phyloP scores from a whole-genome alignment of 768 basidiomycete species.

The Tubosaeta sp. region DNA sequence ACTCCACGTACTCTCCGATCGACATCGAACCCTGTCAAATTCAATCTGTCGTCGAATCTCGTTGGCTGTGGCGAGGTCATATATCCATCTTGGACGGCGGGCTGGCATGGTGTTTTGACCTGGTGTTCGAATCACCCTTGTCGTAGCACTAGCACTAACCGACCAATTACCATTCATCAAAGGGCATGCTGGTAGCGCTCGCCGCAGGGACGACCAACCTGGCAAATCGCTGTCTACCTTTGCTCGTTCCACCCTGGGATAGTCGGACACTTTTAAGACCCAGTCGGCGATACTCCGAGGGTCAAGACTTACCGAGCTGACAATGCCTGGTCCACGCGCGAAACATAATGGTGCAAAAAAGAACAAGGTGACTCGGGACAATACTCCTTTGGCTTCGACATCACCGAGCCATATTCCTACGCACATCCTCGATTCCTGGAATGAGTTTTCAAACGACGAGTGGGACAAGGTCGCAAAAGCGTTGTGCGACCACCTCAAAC shows the following conservation, averaged over 20 bases:
- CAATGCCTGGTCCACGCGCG: constrained; percentile 23
- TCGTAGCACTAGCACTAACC: too few relatives aligned
- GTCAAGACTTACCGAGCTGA: not conserved
- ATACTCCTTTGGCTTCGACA: not conserved
- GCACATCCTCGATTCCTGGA: constrained; percentile 2
- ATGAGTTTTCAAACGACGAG: constrained; percentile 33
- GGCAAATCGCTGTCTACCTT: too few relatives aligned
- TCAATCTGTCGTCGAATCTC: too few relatives aligned
- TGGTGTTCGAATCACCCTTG: too few relatives aligned
- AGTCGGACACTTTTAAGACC: not conserved
- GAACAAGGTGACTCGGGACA: constrained; percentile 5
- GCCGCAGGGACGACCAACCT: too few relatives aligned
- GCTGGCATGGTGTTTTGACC: too few relatives aligned
- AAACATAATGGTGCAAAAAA: constrained; percentile 19
- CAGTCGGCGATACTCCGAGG: not conserved
- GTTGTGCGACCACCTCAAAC: constrained; percentile 46
- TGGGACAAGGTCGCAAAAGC: constrained; percentile 47
- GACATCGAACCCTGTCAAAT: constrained; percentile 26
- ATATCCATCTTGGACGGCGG: too few relatives aligned
- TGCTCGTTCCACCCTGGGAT: too few relatives aligned
- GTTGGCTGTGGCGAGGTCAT: constrained; percentile 21
- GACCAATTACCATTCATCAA: too few relatives aligned
- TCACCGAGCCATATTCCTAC: not conserved
- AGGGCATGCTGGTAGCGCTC: too few relatives aligned
- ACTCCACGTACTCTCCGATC: constrained; percentile 17